phyloP scores from a whole-genome alignment of 2,329 filamentous ascomycete species.

The Nigrograna mackinnonii region DNA sequence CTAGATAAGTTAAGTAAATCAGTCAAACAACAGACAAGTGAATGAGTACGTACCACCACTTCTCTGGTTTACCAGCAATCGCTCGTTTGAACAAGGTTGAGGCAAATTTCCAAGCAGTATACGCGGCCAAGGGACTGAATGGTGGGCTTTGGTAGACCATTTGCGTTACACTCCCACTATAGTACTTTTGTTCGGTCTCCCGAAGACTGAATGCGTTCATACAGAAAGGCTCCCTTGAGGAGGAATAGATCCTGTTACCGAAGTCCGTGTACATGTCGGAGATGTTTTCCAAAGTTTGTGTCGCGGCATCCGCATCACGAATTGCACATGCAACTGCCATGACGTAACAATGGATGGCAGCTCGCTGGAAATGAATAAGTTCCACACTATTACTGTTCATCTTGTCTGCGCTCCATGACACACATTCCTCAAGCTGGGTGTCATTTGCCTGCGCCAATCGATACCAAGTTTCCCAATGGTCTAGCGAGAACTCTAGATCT shows the following conservation, averaged over 20 bases:
- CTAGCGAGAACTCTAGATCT: slow-evolving; percentile 79
- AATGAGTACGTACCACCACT: slow-evolving; percentile 60
- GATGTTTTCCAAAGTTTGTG: slow-evolving; percentile 59
- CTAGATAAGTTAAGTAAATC: slow-evolving; percentile 17
- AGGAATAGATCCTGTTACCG: slow-evolving; percentile 69
- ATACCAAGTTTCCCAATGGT: slow-evolving; percentile 91
- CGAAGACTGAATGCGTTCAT: slow-evolving; percentile 67
- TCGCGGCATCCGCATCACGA: slow-evolving; percentile 57
- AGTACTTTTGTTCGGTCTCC: slow-evolving; percentile 64
- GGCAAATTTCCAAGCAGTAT: slow-evolving; percentile 68
- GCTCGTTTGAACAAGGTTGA: slow-evolving; percentile 64
- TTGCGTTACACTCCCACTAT: slow-evolving; percentile 52
- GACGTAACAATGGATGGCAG: slow-evolving; percentile 77
- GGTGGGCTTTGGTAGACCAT: slow-evolving; percentile 61
- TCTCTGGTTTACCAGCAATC: slow-evolving; percentile 60
- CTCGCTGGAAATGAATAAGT: slow-evolving; percentile 74
- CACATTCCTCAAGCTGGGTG: slow-evolving; percentile 82
- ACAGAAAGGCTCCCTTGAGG: slow-evolving; percentile 67
- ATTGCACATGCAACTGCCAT: slow-evolving; percentile 69
- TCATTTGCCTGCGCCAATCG: slow-evolving; percentile 85
- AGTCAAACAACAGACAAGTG: neutral
- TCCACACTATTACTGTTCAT: slow-evolving; percentile 82
- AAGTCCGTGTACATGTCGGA: slow-evolving; percentile 72
- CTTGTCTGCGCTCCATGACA: slow-evolving; percentile 88
- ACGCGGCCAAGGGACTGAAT: slow-evolving; percentile 61